These are phyloP conservation scores for Pseudozyma sp. DNA, from an alignment of 1,284 basidiomycete genomes.

Conservation along the genomic window DNA sequence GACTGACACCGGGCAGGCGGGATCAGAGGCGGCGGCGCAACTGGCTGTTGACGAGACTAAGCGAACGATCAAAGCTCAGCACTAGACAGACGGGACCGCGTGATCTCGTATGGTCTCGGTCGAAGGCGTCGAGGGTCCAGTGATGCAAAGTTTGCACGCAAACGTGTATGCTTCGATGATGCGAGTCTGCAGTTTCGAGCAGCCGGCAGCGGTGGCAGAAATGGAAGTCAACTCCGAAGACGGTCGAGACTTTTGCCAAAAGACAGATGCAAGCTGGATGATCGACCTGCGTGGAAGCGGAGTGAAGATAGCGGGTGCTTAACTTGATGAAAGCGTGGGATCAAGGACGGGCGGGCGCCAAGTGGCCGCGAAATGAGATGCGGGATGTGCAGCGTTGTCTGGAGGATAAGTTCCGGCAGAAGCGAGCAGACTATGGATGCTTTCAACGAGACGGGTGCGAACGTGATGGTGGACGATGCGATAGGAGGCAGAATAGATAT, in stretches of 20 bases:
- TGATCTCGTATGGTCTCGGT: slow-evolving; percentile 1
- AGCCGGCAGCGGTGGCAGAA: not conserved
- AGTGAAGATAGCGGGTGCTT: not conserved
- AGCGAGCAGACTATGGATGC: not conserved
- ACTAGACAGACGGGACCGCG: not conserved
- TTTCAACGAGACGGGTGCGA: not conserved
- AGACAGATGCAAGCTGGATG: not conserved
- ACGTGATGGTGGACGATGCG: slow-evolving; percentile 4
- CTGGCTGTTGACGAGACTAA: not conserved
- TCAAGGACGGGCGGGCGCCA: not conserved
- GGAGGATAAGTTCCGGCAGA: slow-evolving; percentile 4
- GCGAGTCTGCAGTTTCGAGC: not conserved
- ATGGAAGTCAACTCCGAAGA: not conserved
- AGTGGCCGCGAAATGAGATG: not conserved
- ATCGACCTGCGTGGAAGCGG: slow-evolving; percentile 2
- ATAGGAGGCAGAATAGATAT: not conserved
- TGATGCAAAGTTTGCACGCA: not conserved
- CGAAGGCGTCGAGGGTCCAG: slow-evolving; percentile 2
- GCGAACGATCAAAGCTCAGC: not conserved
- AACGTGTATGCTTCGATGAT: not conserved
- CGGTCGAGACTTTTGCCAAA: not conserved
- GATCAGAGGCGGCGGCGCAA: no score
- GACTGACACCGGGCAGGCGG: no score
- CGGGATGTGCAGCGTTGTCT: not conserved
- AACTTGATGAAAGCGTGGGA: not conserved